Percentiles rank a stretch among this genome's conserved stretches.
Evolutionary conservation across 2,329 filamentous ascomycete genomes (phyloP).

Genomic region (Ophiocordyceps polyrhachis-furcata): DNA sequence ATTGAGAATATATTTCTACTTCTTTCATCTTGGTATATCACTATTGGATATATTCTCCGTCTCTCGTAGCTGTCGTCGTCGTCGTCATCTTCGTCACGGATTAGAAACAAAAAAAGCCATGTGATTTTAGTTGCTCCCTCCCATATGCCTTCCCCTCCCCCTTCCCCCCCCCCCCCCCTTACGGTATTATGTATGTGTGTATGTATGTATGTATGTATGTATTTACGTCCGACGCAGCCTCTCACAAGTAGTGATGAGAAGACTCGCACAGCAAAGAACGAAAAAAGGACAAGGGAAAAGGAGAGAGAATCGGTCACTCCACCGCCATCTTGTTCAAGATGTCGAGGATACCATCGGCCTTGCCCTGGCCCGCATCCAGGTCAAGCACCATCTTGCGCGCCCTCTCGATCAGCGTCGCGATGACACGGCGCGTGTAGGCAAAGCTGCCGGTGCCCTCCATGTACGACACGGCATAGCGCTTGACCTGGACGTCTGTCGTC

Average conservation of each 20-base stretch:
- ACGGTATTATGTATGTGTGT: background rate
- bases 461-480: constrained; percentile 75
- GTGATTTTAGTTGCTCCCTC: background rate
- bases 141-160: background rate
- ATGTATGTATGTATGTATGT: too few species aligned
- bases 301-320: background rate
- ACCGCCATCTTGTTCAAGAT: constrained; percentile 50
- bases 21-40: background rate
- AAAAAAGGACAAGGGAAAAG: background rate
- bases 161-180: background rate
- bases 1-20: background rate
- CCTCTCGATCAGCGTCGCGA: constrained; percentile 43
- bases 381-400: constrained; percentile 44
- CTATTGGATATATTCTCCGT: background rate
- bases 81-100: background rate
- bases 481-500: constrained; percentile 70
- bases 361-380: constrained; percentile 41
- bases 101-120: background rate
- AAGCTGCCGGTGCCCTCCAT: constrained; percentile 87
- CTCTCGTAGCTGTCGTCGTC: background rate
- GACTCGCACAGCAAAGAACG: background rate
- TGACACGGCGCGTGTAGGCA: constrained; percentile 57
- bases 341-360: constrained; percentile 37
- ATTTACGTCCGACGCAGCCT: background rate
- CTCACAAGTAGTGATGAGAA: background rate